Percentiles rank a stretch among this genome's conserved stretches.
Evolutionary conservation across 495 filamentous ascomycete species (phyloP).

Genomic region (Pyronema domesticum): DNA sequence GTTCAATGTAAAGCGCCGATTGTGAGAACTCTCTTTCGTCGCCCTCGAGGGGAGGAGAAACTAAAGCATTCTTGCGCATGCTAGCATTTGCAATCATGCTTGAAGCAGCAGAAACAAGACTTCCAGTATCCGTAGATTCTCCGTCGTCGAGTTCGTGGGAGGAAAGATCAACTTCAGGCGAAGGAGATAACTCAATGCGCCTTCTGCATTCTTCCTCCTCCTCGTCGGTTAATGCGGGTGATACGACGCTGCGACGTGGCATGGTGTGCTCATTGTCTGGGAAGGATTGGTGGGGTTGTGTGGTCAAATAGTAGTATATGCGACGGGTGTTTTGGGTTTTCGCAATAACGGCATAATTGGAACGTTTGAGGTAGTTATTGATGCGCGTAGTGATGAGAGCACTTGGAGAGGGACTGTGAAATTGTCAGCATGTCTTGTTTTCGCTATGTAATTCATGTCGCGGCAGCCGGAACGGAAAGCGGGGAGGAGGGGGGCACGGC

Average conservation of each 20-base stretch:
- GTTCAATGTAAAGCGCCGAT: conserved; percentile 72
- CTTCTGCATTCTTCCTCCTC: conserved; percentile 52
- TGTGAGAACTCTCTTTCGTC: conserved; percentile 95
- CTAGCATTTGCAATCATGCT: conserved; percentile 19
- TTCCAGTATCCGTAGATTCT: conserved; percentile 29
- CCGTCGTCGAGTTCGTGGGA: conserved; percentile 70
- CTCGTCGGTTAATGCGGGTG: conserved; percentile 68
- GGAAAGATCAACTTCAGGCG: conserved; percentile 83
- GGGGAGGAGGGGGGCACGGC: background rate
- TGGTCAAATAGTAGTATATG: conserved; percentile 90
- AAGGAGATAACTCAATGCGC: conserved; percentile 62
- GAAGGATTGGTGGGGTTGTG: conserved; percentile 60
- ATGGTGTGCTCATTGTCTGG: conserved; percentile 49
- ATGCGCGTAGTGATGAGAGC: conserved; percentile 89
- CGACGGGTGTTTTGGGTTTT: conserved; percentile 60
- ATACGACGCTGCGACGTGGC: conserved; percentile 39
- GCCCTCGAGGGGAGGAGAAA: conserved; percentile 73
- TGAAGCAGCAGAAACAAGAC: conserved; percentile 10
- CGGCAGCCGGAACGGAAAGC: background rate
- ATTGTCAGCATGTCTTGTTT: conserved; percentile 17
- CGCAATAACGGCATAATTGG: conserved; percentile 65
- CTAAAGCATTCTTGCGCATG: conserved; percentile 16
- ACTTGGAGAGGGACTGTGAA: conserved; percentile 70
- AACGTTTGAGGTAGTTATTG: conserved; percentile 69
- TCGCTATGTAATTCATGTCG: no score